These are phyloP conservation scores for Alternaria arbusti DNA, from an alignment of 2,329 filamentous ascomycete species.

Conservation along the genomic window DNA sequence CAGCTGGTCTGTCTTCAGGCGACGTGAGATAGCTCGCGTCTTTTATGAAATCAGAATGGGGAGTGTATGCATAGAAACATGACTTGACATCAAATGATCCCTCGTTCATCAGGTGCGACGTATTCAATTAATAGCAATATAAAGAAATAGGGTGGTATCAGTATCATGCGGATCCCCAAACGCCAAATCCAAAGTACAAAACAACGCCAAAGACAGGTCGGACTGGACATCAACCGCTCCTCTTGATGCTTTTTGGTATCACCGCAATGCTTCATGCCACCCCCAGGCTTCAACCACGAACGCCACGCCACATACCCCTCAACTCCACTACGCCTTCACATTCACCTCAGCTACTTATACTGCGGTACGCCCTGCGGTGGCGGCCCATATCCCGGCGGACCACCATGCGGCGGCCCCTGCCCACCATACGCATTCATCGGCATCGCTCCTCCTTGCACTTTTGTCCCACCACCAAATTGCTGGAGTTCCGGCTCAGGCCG, in stretches of 20 bases:
- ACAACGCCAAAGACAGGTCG: not conserved
- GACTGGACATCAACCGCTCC: not conserved
- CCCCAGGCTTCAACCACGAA: not conserved
- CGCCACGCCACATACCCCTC: not conserved
- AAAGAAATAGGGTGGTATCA: not conserved
- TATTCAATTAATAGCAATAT: not conserved
- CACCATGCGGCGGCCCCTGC: not conserved
- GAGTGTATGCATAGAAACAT: not conserved
- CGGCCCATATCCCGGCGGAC: slow-evolving; percentile 10
- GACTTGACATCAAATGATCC: not conserved
- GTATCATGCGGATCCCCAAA: not conserved
- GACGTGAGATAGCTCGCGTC: not conserved
- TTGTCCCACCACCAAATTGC: slow-evolving; percentile 28
- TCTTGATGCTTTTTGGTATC: not conserved
- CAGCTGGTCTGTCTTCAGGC: not conserved
- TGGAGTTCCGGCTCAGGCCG: slow-evolving; percentile 44
- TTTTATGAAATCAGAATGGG: no score
- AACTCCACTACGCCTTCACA: not conserved
- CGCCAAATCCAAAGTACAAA: not conserved
- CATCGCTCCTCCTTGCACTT: slow-evolving; percentile 12
- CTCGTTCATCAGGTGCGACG: no score
- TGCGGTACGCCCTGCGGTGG: slow-evolving; percentile 20
- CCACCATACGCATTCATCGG: slow-evolving; percentile 23
- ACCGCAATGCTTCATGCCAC: not conserved
- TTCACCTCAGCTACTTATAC: slow-evolving; percentile 12